Base-by-base conservation (phyloP, 129 eudicot genomes). In the Helichrysum umbraculigerum region DNA sequence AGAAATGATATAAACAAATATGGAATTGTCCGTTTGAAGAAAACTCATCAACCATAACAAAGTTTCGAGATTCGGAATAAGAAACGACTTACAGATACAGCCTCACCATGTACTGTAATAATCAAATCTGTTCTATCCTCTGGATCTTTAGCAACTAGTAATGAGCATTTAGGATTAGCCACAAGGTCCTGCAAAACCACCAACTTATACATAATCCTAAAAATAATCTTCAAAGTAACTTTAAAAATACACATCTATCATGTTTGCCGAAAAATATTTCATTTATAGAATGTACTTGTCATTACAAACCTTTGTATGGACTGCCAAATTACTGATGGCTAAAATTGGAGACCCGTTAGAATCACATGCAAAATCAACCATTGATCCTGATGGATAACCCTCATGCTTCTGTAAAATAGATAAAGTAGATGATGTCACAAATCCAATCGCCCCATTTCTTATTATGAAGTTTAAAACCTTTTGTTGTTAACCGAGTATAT, bases 301-400 rank as follows among this genome's bases (percentile, higher is more conserved):
- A 17, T 25, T 16, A 70, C 85, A 15, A 51, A 91, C 99, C 97
- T 94, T 87, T 3, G 94, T 82, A 78, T 94, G 99, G 79, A 87
- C 84, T 67, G 97, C 99, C 82, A 94, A 81, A 79, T 85, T 83
- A 85, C 99, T 94, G 79, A 94, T 83, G 16, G 96, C 96, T 76
- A 94, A 78, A 74, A 91, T 81, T 68, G 99, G 99, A 73, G 90
- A 91, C 63, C 97, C 99, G 64, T 79, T 68, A 64, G 86, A 82
- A 78, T 94, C 99, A 85, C 94, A 91, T 1, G 97, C 92, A 89
- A 86, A 89, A 87, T 94, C 98, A 29, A 94, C 94, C 96, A 89
- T 89, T 81, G 99, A 94, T 22, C 90, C 97, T 5, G 96, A 94
- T 12, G 97, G 99, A 85, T 94, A 89, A 44, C 96, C 94, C 73